Percentiles rank a stretch among this genome's conserved stretches.
Evolutionary conservation across 2,329 filamentous ascomycete species (phyloP).

Genomic region (Penicillium digitatum): DNA sequence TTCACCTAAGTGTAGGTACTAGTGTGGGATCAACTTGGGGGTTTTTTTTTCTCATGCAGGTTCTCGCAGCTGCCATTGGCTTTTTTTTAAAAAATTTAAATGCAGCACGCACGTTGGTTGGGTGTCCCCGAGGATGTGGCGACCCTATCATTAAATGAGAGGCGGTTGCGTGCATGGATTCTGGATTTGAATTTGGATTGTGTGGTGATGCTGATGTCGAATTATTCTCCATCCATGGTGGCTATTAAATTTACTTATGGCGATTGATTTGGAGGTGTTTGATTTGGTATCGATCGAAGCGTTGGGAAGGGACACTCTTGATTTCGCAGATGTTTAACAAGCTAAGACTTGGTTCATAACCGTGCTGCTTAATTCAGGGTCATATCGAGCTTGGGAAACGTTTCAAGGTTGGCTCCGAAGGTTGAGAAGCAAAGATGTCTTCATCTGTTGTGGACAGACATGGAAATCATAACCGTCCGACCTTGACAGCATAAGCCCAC

Average conservation of each 20-base stretch:
- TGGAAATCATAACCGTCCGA: not conserved
- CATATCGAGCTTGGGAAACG: not conserved
- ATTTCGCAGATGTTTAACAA: not conserved
- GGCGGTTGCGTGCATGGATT: not conserved
- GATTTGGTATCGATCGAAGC: not conserved
- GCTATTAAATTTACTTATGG: not conserved
- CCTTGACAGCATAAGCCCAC: not conserved
- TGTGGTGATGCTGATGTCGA: not conserved
- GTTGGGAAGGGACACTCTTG: not conserved
- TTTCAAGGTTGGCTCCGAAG: not conserved
- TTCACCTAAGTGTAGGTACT: not conserved
- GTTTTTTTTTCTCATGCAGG: not conserved
- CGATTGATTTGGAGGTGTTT: not conserved
- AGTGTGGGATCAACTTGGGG: not conserved
- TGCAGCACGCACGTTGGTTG: constrained; percentile 6
- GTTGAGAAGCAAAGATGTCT: not conserved
- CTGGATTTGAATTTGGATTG: not conserved
- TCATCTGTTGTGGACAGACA: not conserved
- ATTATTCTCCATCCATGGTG: not conserved
- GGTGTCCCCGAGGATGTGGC: constrained; percentile 3
- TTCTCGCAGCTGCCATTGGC: not conserved
- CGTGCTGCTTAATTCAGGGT: not conserved
- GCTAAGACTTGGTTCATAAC: not conserved
- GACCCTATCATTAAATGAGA: constrained; percentile 1
- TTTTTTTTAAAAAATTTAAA: not conserved